Percentiles rank a stretch among this genome's conserved stretches.
These are phyloP conservation scores for Fraxinus nigra DNA, from an alignment of 305 asterid genomes.

Conservation along the genomic window DNA sequence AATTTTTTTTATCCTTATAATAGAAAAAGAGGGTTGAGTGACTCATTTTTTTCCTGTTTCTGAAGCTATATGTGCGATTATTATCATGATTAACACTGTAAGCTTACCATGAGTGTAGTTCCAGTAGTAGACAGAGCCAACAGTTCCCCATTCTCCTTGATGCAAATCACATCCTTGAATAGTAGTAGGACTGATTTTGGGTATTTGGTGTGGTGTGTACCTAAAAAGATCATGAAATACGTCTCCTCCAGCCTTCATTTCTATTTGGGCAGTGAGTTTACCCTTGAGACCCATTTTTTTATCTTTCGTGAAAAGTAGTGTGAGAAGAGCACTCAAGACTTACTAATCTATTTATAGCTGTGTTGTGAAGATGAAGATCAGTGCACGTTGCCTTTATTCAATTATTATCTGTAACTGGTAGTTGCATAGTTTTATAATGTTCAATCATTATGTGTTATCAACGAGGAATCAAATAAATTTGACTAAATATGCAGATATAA, in stretches of 20 bases:
- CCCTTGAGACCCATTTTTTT: neutral
- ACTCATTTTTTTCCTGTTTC: neutral
- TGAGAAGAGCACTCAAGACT: neutral
- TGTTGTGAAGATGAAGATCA: neutral
- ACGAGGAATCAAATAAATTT: neutral
- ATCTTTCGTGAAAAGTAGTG: neutral
- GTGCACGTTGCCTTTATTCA: neutral
- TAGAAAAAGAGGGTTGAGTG: neutral
- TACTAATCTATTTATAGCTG: neutral
- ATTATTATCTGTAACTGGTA: neutral
- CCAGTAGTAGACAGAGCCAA: neutral
- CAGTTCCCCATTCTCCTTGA: slow-evolving; percentile 21
- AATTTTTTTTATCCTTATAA: too few species aligned
- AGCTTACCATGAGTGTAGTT: too few species aligned
- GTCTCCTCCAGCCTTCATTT: slow-evolving; percentile 14
- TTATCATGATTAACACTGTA: too few species aligned
- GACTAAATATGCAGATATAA: too few species aligned
- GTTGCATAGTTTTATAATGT: neutral
- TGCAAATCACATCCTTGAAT: slow-evolving; percentile 18
- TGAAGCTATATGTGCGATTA: too few species aligned
- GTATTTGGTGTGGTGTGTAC: slow-evolving; percentile 19
- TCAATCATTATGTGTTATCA: neutral
- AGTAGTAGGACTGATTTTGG: neutral
- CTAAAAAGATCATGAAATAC: slow-evolving; percentile 22
- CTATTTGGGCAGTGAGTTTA: slow-evolving; percentile 6